Evolutionary conservation across 2,329 filamentous ascomycete genomes (phyloP), one percentile per base, ranked within the genome.

Genomic region (Monosporascus sp.): DNA sequence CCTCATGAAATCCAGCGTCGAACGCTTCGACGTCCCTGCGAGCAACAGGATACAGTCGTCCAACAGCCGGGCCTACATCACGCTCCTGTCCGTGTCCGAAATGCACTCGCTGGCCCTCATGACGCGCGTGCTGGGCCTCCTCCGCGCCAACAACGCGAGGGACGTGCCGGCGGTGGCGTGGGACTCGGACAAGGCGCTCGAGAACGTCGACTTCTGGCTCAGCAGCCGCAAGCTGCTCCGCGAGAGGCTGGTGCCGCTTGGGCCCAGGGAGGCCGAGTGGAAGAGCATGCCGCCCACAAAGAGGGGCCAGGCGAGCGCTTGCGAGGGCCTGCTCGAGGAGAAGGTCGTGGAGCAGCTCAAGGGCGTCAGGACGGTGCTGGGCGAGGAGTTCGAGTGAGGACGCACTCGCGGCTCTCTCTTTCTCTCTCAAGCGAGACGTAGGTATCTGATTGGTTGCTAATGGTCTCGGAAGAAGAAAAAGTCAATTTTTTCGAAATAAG

Each of bases 171-270:
- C 82, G 8, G 77, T 97, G 7, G 79, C 83, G 50, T 96, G 90
- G 86, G 90, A 97, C 65, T 78, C 82, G 14, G 77, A 79, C 1
- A 77, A 78, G 2, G 80, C 95, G 47, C 80, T 87, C 59, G 92
- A 96, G 67, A 91, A 94, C 63, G 83, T 95, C 5, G 90, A 96
- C 60, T 89, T 88, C 59, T 90, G 90, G 79, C 73, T 97, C 37
- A 80, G 83, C 27, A 85, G 85, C 51, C 80, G 85, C 54, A 83
- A 84, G 59, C 74, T 86, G 52, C 74, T 97, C 52, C 80, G 86
- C 50, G 86, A 90, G 59, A 79, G 88, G 27, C 81, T 96, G 48
- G 76, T 92, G 49, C 85, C 91, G 0, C 78, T 88, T 20, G 89
- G 83, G 27, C 81, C 86, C 63, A 82, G 86, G 56, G 91, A 96